Percentiles rank a stretch among this genome's conserved stretches.
Conservation (phyloP, 2,329 filamentous ascomycete species). For the Sclerotinia sclerotiorum region DNA sequence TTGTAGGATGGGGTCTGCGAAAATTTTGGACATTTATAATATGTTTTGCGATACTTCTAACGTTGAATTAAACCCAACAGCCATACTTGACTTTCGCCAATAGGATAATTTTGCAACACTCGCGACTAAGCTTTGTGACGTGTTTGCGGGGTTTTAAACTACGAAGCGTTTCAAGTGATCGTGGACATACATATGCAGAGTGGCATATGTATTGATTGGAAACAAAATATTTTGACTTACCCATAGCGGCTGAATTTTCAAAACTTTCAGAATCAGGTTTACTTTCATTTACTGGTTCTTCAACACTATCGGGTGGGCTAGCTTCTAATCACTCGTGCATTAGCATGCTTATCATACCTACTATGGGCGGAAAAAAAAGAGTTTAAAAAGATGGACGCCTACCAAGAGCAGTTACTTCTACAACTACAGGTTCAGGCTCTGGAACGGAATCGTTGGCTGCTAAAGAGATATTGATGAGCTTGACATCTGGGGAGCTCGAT, state of each 20-base stretch:
- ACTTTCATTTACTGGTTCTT: constrained; percentile 1
- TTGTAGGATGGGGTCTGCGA: background rate
- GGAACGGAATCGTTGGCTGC: background rate
- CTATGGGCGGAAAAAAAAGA: background rate
- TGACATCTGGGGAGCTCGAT: background rate
- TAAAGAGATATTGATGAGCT: background rate
- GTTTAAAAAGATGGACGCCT: background rate
- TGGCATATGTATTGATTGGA: background rate
- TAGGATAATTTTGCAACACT: background rate
- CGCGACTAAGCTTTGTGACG: background rate
- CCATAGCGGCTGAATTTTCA: background rate
- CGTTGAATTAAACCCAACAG: background rate
- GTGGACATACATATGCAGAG: constrained; percentile 7
- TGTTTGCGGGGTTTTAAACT: background rate
- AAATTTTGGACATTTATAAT: background rate
- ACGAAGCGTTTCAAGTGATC: constrained; percentile 9
- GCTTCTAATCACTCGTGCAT: constrained; percentile 9
- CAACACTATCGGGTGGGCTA: background rate
- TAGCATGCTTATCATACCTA: constrained; percentile 6
- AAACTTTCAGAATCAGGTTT: background rate
- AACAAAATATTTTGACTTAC: constrained; percentile 7
- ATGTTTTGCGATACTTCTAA: background rate
- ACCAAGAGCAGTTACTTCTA: constrained; percentile 1
- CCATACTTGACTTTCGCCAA: background rate
- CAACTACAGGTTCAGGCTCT: background rate